These are phyloP conservation scores for Hansenula sp. DNA, from an alignment of 1,139 yeast species.

Conservation along the genomic window DNA sequence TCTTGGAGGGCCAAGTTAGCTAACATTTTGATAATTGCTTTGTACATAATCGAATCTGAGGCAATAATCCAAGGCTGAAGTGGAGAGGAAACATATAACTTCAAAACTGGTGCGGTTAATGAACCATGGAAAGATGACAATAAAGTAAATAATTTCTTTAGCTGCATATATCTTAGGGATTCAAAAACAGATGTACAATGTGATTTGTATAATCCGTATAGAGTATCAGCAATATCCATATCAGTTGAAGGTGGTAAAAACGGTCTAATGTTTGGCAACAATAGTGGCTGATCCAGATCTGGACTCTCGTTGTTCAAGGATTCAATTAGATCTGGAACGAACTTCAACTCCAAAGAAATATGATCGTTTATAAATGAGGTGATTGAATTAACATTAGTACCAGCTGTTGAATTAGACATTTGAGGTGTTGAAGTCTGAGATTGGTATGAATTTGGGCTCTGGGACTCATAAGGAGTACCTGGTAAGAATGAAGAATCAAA, in stretches of 20 bases:
- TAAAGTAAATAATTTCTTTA: constrained; percentile 53
- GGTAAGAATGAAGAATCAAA: constrained; percentile 24
- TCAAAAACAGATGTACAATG: constrained; percentile 65
- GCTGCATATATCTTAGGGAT: constrained; percentile 63
- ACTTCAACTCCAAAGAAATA: constrained; percentile 27
- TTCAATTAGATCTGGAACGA: constrained; percentile 35
- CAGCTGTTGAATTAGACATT: constrained; percentile 12
- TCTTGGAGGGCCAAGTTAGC: constrained; percentile 64
- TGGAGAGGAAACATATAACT: constrained; percentile 48
- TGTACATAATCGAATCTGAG: constrained; percentile 66
- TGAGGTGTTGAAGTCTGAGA: constrained; percentile 24
- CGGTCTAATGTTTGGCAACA: constrained; percentile 50
- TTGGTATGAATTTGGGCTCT: constrained; percentile 22
- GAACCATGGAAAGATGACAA: constrained; percentile 54
- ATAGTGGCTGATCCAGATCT: constrained; percentile 26
- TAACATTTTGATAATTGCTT: constrained; percentile 56
- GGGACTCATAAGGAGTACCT: constrained; percentile 29
- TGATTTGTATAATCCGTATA: constrained; percentile 56
- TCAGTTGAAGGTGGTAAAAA: constrained; percentile 49
- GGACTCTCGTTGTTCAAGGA: constrained; percentile 22
- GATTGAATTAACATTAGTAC: constrained; percentile 10
- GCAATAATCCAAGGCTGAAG: constrained; percentile 58
- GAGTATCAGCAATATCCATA: constrained; percentile 56
- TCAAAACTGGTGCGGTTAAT: constrained; percentile 63
- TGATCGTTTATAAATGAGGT: constrained; percentile 17